Percentiles rank a stretch among this genome's conserved stretches.
These are phyloP conservation scores for Hygrophorus russula DNA, from an alignment of 768 basidiomycete species.

Conservation along the genomic window DNA sequence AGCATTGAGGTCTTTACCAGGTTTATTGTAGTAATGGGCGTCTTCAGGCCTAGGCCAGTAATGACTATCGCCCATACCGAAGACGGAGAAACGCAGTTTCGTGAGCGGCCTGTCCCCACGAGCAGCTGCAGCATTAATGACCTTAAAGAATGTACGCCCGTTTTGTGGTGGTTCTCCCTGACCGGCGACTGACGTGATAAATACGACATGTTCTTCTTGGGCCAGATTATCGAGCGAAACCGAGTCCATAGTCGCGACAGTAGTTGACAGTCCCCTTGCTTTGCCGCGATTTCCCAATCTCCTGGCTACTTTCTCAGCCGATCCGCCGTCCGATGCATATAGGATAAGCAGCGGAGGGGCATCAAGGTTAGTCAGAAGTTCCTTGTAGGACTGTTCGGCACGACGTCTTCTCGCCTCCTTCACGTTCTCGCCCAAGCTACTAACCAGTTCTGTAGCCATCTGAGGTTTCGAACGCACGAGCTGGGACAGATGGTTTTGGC, in stretches of 20 bases:
- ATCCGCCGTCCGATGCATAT: constrained; percentile 93
- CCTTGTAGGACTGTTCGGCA: constrained; percentile 76
- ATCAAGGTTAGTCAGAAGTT: constrained; percentile 73
- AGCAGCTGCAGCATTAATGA: constrained; percentile 54
- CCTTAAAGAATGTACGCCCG: constrained; percentile 81
- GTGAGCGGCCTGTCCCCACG: constrained; percentile 48
- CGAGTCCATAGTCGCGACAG: constrained; percentile 72
- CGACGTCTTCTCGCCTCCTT: constrained; percentile 74
- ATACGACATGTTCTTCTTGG: constrained; percentile 67
- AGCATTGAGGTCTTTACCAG: constrained; percentile 80
- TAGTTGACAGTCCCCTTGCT: constrained; percentile 70
- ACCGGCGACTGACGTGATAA: constrained; percentile 89
- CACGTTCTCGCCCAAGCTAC: constrained; percentile 74
- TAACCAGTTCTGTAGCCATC: constrained; percentile 73
- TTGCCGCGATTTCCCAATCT: constrained; percentile 73
- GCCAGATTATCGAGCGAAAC: constrained; percentile 63
- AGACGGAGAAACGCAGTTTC: constrained; percentile 72
- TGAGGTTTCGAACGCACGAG: constrained; percentile 73
- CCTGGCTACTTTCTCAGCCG: constrained; percentile 95
- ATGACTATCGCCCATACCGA: constrained; percentile 95
- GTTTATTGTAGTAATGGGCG: constrained; percentile 97
- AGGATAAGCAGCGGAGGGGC: constrained; percentile 82
- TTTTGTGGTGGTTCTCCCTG: constrained; percentile 99
- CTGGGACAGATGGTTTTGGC: constrained; percentile 94
- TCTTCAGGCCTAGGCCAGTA: constrained; percentile 99